phyloP scores from a whole-genome alignment of 2,329 filamentous ascomycete species.

The Ilyonectria destructans region DNA sequence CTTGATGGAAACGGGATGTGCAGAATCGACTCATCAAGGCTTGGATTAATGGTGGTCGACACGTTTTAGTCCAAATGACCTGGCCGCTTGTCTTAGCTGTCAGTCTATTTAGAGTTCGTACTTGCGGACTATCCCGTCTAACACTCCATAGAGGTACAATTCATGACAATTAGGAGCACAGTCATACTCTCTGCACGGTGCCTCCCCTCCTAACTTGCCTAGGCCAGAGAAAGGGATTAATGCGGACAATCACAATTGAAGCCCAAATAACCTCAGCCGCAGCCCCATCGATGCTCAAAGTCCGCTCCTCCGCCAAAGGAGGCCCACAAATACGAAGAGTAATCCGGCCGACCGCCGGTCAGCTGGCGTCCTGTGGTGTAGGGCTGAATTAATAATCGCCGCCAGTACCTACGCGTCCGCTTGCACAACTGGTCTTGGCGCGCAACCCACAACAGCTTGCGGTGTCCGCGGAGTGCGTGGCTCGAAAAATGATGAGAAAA shows the following conservation, averaged over 20 bases:
- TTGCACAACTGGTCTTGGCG: constrained; percentile 20
- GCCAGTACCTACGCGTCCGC: constrained; percentile 13
- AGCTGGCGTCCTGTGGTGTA: not conserved
- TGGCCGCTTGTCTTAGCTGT: not conserved
- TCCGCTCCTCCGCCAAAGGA: constrained; percentile 42
- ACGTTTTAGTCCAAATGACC: too few relatives aligned
- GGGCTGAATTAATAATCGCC: constrained; percentile 47
- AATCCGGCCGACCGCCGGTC: constrained; percentile 2
- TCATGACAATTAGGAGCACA: not conserved
- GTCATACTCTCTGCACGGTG: not conserved
- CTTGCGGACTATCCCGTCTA: not conserved
- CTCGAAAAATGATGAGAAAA: constrained; percentile 36
- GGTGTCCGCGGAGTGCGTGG: constrained; percentile 33
- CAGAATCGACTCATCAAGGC: not conserved
- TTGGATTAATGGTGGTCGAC: not conserved
- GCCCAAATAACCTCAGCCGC: not conserved
- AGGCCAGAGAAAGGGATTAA: not conserved
- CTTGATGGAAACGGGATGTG: not conserved
- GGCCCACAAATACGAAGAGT: constrained; percentile 3
- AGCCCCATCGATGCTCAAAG: constrained; percentile 29
- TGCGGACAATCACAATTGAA: not conserved
- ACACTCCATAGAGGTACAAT: not conserved
- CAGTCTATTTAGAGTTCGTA: not conserved
- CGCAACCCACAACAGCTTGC: constrained; percentile 39
- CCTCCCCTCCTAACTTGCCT: not conserved